These are phyloP conservation scores for Ustanciosporium gigantosporum DNA, from an alignment of 1,284 basidiomycete species.

Conservation along the genomic window DNA sequence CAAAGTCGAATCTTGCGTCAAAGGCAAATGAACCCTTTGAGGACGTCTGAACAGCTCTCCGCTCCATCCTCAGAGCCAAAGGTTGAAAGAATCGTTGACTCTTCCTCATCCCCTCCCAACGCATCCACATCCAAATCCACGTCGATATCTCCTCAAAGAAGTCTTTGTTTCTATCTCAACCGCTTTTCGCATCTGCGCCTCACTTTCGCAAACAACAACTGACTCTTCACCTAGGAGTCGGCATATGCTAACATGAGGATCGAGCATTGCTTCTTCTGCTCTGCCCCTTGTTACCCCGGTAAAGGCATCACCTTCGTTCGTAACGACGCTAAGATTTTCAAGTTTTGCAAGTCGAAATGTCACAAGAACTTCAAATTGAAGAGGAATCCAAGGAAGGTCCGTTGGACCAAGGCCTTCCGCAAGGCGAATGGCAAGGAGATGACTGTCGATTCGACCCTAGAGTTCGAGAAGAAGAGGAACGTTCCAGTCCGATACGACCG, in stretches of 20 bases:
- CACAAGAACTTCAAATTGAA: slow-evolving; percentile 80
- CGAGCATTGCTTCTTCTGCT: slow-evolving; percentile 70
- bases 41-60: no score
- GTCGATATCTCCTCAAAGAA: no score
- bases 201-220: no score
- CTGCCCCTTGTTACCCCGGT: slow-evolving; percentile 89
- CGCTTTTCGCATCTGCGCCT: no score
- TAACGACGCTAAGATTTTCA: slow-evolving; percentile 57
- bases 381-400: slow-evolving; percentile 96
- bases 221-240: no score
- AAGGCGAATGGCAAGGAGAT: slow-evolving; percentile 99
- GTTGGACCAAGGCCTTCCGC: slow-evolving; percentile 99
- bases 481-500: slow-evolving; percentile 97
- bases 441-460: slow-evolving; percentile 97
- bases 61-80: no score
- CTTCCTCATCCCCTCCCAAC: no score
- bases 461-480: slow-evolving; percentile 98
- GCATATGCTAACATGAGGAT: slow-evolving; percentile 59
- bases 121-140: no score
- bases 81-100: no score
- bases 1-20: no score
- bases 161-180: no score
- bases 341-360: slow-evolving; percentile 61
- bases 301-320: slow-evolving; percentile 65
- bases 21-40: no score